A percentile compares a stretch with the other conserved stretches of the same genome.
phyloP scores from a whole-genome alignment of 805 yeast genomes.

The Metschnikowia anglica region DNA sequence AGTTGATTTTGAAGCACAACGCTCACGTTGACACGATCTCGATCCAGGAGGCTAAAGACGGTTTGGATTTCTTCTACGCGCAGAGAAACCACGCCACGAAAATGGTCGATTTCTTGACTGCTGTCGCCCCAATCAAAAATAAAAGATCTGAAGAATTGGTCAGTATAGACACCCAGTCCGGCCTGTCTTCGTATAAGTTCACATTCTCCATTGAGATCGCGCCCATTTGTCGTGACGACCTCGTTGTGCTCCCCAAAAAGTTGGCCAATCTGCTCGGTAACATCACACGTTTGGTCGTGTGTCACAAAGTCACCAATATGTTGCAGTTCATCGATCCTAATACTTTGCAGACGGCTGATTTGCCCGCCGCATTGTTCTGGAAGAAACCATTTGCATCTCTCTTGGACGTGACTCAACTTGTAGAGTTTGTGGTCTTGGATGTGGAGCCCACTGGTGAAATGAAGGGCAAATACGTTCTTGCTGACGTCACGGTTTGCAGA shows the following conservation, averaged over 20 bases:
- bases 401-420: constrained; percentile 69
- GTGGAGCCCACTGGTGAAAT: constrained; percentile 87
- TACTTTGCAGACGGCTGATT: constrained; percentile 74
- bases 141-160: constrained; percentile 90
- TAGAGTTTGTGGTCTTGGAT: constrained; percentile 87
- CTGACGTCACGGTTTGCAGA: constrained; percentile 90
- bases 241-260: constrained; percentile 86
- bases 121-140: constrained; percentile 80
- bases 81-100: constrained; percentile 89
- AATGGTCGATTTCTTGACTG: constrained; percentile 84
- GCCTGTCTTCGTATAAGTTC: constrained; percentile 84
- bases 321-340: constrained; percentile 85
- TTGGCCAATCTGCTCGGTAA: constrained; percentile 82
- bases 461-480: constrained; percentile 75
- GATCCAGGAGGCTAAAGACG: constrained; percentile 89
- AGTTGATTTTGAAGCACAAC: constrained; percentile 84
- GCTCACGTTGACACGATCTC: constrained; percentile 94
- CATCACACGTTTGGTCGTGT: constrained; percentile 76
- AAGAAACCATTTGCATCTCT: constrained; percentile 76
- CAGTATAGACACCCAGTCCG: constrained; percentile 88
- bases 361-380: constrained; percentile 74
- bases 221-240: constrained; percentile 95
- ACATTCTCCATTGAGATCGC: constrained; percentile 91
- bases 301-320: constrained; percentile 79
- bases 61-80: constrained; percentile 89